Evolutionary conservation across 2,329 filamentous ascomycete species (phyloP), one percentile per base, ranked within the genome.

Genomic region (Ceratocystis ficicola): DNA sequence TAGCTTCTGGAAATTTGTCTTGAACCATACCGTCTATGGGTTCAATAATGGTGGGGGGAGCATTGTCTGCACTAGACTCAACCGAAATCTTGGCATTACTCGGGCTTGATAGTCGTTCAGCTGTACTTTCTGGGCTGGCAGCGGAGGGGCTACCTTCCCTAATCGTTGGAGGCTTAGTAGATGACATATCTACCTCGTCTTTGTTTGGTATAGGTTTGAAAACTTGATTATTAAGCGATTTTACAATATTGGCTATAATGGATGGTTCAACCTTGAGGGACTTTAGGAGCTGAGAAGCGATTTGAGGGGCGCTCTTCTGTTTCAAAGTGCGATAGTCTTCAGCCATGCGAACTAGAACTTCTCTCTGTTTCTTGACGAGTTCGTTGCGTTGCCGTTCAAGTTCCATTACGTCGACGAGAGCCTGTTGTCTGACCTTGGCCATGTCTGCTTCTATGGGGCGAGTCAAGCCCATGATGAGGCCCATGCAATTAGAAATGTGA

Each of bases 371-470:
- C 10, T 41, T 15, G 7, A 67, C 1, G 22, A 67, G n/a, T n/a
- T 63, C 17, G 32, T 63, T 50, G 32, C 66, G 57, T 17, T 65
- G 20, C 6, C 44, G 32, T 20, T 67, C 66, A 1, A 67, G 44
- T 1, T 44, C 20, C 10, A 22, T 15, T 6, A 67, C 46, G 22
- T 67, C 63, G 5, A 12, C 30, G n/a, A 46, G n/a, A 12, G 66
- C 57, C 7, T 61, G 36, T 28, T 44, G 15, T 22, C 64, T 61
- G 10, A 65, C 60, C 10, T 65, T 48, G 32, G 44, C 44, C 46
- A 67, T 44, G 22, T 48, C 44, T 3, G 15, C 22, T 8, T 63
- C 36, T 25, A 63, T 20, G 5, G 55, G 28, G 8, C 28, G 12
- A n/a, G 65, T 50, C 10, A 57, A 41, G 3, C 7, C 5, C 25